Percentiles rank a stretch among this genome's conserved stretches.
Conservation (phyloP, 139 green algal genomes). For the Parachlorella kessleri region DNA sequence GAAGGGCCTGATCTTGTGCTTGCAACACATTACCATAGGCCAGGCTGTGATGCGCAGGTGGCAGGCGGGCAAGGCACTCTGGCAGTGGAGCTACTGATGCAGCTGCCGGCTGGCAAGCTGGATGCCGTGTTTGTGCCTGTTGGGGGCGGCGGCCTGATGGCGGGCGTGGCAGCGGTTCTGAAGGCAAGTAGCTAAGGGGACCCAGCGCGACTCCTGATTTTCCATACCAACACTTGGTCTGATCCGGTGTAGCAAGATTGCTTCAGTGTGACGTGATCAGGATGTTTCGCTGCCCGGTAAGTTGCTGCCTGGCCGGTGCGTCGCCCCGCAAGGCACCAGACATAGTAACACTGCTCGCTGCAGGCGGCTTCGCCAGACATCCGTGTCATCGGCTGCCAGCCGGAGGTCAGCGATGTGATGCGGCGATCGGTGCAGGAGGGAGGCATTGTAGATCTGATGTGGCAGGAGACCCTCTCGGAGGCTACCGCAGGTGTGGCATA, state of each 20-base stretch:
- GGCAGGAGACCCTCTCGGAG: slow-evolving; percentile 53
- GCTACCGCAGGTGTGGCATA: slow-evolving; percentile 43
- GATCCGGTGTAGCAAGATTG: too few species aligned
- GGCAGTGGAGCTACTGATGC: slow-evolving; percentile 58
- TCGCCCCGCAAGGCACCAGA: too few species aligned
- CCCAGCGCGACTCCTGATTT: too few species aligned
- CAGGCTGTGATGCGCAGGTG: slow-evolving; percentile 38
- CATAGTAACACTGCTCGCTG: too few species aligned
- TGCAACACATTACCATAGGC: too few species aligned
- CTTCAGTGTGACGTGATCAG: too few species aligned
- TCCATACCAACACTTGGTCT: too few species aligned
- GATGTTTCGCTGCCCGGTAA: too few species aligned
- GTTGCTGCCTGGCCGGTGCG: too few species aligned
- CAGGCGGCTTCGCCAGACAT: slow-evolving; percentile 48
- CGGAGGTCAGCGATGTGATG: slow-evolving; percentile 56
- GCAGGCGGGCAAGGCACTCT: slow-evolving; percentile 62
- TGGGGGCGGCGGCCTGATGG: slow-evolving; percentile 67
- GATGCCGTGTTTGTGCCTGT: slow-evolving; percentile 67
- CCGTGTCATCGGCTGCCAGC: slow-evolving; percentile 59
- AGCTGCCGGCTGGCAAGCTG: slow-evolving; percentile 25
- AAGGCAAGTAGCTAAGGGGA: too few species aligned
- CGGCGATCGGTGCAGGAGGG: slow-evolving; percentile 45
- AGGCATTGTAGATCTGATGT: slow-evolving; percentile 27
- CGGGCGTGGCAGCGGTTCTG: slow-evolving; percentile 59
- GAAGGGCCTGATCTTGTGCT: too few species aligned